These are phyloP conservation scores for Borovskyia barvae DNA, from an alignment of 208 protist genomes.

Conservation along the genomic window DNA sequence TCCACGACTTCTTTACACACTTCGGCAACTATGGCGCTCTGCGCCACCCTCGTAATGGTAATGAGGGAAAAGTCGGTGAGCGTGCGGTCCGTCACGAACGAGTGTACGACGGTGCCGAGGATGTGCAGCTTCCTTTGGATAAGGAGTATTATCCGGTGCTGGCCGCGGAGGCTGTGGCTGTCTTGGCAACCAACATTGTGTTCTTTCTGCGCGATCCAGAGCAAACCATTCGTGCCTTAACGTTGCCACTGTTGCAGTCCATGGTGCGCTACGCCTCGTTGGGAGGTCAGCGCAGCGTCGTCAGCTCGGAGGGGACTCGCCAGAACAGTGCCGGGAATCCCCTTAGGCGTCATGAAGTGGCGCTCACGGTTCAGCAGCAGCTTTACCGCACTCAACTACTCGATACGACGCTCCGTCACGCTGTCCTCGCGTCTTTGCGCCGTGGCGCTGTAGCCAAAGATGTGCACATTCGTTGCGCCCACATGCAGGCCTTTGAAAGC, in stretches of 20 bases:
- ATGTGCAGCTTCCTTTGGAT: slow-evolving; percentile 64
- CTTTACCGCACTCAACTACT: slow-evolving; percentile 43
- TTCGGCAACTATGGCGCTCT: slow-evolving; percentile 61
- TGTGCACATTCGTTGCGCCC: slow-evolving; percentile 63
- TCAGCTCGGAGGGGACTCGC: neutral
- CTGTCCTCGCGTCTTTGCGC: slow-evolving; percentile 75
- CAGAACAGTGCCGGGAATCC: neutral
- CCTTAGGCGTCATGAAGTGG: too few species aligned
- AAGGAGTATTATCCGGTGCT: slow-evolving; percentile 46
- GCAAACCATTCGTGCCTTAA: slow-evolving; percentile 68
- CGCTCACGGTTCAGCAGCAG: slow-evolving; percentile 15
- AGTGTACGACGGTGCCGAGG: slow-evolving; percentile 58
- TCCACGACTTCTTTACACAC: slow-evolving; percentile 76
- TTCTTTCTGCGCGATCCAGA: slow-evolving; percentile 88
- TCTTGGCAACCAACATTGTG: slow-evolving; percentile 65
- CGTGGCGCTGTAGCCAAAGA: slow-evolving; percentile 80
- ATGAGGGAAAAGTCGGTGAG: neutral
- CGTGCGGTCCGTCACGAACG: slow-evolving; percentile 47
- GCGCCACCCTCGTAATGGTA: neutral
- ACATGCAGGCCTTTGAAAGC: slow-evolving; percentile 73
- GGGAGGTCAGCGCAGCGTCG: slow-evolving; percentile 7
- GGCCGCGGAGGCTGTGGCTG: slow-evolving; percentile 51
- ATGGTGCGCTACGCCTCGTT: slow-evolving; percentile 75
- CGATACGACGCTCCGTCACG: slow-evolving; percentile 60
- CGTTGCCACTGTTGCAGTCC: slow-evolving; percentile 59